These are phyloP conservation scores for Aquilaria agallochum DNA, from an alignment of 441 rosid genomes.

Conservation along the genomic window DNA sequence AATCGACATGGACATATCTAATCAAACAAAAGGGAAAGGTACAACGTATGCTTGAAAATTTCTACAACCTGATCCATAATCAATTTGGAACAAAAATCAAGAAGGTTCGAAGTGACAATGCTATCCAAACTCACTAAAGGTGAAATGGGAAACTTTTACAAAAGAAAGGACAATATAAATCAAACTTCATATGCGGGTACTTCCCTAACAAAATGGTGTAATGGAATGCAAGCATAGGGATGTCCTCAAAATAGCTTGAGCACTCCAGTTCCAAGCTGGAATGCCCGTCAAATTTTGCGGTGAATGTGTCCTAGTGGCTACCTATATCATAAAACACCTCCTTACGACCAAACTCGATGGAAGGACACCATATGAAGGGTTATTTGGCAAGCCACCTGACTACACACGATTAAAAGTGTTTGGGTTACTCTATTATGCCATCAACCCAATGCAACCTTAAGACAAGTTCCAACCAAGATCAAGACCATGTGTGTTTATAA, in stretches of 20 bases:
- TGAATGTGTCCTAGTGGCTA: neutral
- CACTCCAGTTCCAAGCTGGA: neutral
- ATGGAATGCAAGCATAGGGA: neutral
- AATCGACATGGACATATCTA: too few relatives aligned
- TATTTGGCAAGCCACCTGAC: neutral
- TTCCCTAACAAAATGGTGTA: neutral
- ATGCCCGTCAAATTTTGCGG: neutral
- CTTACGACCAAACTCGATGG: neutral
- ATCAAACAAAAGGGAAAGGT: too few relatives aligned
- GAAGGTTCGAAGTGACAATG: neutral
- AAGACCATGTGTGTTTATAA: neutral
- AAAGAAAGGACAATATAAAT: neutral
- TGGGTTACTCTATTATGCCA: neutral
- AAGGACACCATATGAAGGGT: neutral
- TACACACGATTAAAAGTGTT: neutral
- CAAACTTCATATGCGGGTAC: conserved; percentile 7
- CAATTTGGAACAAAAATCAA: too few relatives aligned
- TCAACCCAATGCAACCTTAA: neutral
- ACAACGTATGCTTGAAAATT: too few relatives aligned
- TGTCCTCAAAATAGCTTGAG: neutral
- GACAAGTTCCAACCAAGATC: neutral
- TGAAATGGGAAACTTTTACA: neutral
- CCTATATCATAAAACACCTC: conserved; percentile 5
- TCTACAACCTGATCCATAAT: too few relatives aligned
- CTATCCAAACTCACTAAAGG: neutral